Evolutionary conservation across 1,284 basidiomycete species (phyloP).

Genomic region (Ganoderma sinense): DNA sequence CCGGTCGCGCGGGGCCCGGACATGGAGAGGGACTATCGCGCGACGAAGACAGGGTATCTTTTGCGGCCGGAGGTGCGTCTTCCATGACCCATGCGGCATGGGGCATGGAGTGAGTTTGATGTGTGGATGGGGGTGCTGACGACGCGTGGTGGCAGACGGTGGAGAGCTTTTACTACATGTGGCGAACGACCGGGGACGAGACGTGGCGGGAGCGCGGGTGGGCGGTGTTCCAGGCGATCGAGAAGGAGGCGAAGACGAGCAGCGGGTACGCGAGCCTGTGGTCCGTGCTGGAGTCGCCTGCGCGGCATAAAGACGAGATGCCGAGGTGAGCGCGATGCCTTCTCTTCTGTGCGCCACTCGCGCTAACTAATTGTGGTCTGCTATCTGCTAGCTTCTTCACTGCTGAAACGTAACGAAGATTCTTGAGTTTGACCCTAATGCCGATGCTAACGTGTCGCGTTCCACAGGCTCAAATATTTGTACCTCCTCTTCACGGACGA

Average conservation of each 20-base stretch:
- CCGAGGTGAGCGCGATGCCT: conserved; percentile 58
- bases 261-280: conserved; percentile 67
- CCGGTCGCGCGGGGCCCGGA: conserved; percentile 34
- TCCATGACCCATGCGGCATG: not conserved
- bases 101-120: not conserved
- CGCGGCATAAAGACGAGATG: conserved; percentile 60
- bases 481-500: conserved; percentile 68
- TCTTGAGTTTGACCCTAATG: too few relatives aligned
- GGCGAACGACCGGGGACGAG: conserved; percentile 71
- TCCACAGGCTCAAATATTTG: conserved; percentile 66
- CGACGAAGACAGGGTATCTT: conserved; percentile 54
- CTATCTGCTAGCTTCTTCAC: conserved; percentile 70
- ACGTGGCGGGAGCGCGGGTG: conserved; percentile 83
- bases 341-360: not conserved
- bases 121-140: conserved; percentile 1
- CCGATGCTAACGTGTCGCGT: conserved; percentile 15
- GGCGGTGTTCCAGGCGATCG: conserved; percentile 76
- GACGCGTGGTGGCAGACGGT: conserved; percentile 54
- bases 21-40: conserved; percentile 47
- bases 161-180: conserved; percentile 75
- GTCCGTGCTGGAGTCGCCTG: conserved; percentile 51
- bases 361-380: conserved; percentile 1
- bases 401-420: conserved; percentile 64
- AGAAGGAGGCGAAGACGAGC: conserved; percentile 60
- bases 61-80: conserved; percentile 69